phyloP scores from a whole-genome alignment of 2,329 filamentous ascomycete genomes.

The Claviceps sp. region DNA sequence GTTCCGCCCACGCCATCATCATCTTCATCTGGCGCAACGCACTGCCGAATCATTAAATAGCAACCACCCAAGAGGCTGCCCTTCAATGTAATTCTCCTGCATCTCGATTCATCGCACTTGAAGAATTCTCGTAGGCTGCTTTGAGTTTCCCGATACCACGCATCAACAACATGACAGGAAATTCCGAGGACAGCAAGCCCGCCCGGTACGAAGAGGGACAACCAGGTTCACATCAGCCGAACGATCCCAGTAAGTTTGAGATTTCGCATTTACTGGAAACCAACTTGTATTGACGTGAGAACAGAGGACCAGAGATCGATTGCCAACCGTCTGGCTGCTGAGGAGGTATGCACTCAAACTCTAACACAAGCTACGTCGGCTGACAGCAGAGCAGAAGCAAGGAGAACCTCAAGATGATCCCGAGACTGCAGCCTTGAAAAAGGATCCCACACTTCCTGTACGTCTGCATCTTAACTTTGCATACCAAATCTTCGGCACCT shows the following conservation, averaged over 20 bases:
- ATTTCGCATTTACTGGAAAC: too few species aligned
- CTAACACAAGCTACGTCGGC: not conserved
- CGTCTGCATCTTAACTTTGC: conserved; percentile 10
- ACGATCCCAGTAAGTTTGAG: conserved; percentile 53
- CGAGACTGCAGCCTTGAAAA: conserved; percentile 31
- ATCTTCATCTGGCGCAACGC: not conserved
- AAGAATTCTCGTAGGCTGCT: not conserved
- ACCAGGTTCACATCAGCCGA: conserved; percentile 50
- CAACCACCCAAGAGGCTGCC: not conserved
- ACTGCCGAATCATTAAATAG: not conserved
- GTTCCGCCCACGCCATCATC: conserved; percentile 4
- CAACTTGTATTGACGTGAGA: not conserved
- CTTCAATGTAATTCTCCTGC: not conserved
- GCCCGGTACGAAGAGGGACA: conserved; percentile 59
- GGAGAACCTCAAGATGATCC: conserved; percentile 31
- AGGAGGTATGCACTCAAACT: conserved; percentile 30
- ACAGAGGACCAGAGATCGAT: conserved; percentile 59
- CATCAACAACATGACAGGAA: conserved; percentile 21
- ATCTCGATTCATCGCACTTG: not conserved
- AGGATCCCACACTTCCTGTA: conserved; percentile 49
- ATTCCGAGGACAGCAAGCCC: conserved; percentile 47
- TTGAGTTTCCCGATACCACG: not conserved
- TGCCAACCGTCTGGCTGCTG: conserved; percentile 55
- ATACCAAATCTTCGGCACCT: not conserved
- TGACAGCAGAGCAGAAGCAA: conserved; percentile 16